Conservation (phyloP, 176 grass and related monocot species). For the Pharus latifolius region DNA sequence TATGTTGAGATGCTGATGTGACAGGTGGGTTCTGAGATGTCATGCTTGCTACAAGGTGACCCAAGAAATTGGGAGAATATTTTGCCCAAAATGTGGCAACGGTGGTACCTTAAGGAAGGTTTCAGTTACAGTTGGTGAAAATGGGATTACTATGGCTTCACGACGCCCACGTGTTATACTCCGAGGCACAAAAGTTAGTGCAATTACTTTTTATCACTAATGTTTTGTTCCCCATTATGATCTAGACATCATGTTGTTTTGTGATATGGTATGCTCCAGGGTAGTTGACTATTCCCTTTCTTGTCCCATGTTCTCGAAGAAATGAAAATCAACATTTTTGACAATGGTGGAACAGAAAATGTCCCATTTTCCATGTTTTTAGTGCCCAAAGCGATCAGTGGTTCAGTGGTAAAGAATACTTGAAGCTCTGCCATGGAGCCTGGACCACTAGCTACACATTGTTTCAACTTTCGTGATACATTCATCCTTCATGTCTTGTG, state of each 20-base stretch:
- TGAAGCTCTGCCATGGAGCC: background rate
- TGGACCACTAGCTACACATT: no score
- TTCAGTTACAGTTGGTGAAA: slow-evolving; percentile 86
- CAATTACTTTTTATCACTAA: background rate
- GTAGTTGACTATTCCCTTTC: background rate
- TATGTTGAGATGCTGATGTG: background rate
- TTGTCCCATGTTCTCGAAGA: background rate
- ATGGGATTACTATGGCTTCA: slow-evolving; percentile 85
- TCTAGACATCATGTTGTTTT: background rate
- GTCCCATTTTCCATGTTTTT: background rate
- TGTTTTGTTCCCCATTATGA: background rate
- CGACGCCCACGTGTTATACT: slow-evolving; percentile 63
- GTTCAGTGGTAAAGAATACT: background rate
- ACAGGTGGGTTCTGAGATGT: slow-evolving; percentile 96
- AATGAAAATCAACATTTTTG: background rate
- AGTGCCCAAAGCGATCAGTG: background rate
- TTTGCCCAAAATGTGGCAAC: slow-evolving; percentile 96
- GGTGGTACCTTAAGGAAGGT: slow-evolving; percentile 92
- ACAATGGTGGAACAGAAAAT: background rate
- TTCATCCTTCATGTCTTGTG: no score
- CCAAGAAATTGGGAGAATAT: slow-evolving; percentile 96
- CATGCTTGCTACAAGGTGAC: slow-evolving; percentile 95
- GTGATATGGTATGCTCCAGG: background rate
- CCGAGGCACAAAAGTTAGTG: slow-evolving; percentile 92
- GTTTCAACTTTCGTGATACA: no score